Conservation (phyloP, 1,139 yeast genomes). For the Sugiyamaella japonica region DNA sequence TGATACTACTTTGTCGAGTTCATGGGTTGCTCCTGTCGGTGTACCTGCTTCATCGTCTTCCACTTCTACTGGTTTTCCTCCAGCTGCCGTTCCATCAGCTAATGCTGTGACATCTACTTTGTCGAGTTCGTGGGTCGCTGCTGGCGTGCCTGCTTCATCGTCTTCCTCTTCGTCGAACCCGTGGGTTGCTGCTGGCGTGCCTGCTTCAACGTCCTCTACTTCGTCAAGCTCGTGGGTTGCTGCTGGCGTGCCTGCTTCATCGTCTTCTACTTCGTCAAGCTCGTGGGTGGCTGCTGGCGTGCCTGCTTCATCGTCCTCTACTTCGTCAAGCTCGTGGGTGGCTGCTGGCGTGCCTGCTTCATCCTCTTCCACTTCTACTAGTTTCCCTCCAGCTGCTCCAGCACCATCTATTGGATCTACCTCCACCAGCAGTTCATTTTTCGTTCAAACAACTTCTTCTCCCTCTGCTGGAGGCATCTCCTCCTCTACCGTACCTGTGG, state of each 20-base stretch:
- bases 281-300: too few relatives aligned
- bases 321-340: too few relatives aligned
- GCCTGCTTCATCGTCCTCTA: too few relatives aligned
- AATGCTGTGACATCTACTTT: neutral
- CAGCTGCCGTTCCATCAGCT: neutral
- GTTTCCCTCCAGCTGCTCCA: neutral
- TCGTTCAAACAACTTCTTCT: neutral
- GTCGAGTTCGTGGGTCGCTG: too few relatives aligned
- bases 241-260: too few relatives aligned
- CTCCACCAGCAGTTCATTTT: neutral
- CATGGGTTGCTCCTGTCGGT: neutral
- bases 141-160: too few relatives aligned
- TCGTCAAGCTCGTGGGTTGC: too few relatives aligned
- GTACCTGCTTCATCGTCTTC: neutral
- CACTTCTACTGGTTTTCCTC: too few relatives aligned
- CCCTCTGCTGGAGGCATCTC: neutral
- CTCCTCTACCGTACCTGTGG: neutral
- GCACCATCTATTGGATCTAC: neutral
- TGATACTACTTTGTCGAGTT: neutral
- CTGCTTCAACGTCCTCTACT: too few relatives aligned
- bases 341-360: conserved; percentile 1
- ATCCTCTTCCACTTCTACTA: conserved; percentile 21
- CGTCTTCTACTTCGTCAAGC: too few relatives aligned
- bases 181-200: too few relatives aligned
- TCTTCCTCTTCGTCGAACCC: too few relatives aligned